Evolutionary conservation across 169 alveolate genomes (phyloP).

Genomic region (Eimeria praecox): DNA sequence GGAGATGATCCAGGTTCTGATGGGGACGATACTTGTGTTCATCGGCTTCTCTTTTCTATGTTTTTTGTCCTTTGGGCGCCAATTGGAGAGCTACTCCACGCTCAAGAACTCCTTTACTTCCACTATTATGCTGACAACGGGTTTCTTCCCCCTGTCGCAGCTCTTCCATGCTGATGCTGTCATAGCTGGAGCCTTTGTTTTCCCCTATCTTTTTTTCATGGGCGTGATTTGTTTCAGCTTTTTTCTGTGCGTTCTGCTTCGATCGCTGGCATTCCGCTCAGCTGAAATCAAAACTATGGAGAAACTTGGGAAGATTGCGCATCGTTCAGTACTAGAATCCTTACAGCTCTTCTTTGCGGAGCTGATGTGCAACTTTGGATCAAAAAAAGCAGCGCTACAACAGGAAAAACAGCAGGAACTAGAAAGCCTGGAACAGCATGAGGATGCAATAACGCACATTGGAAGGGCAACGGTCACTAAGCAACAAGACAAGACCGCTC

Average conservation of each 20-base stretch:
- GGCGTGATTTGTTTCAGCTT: slow-evolving; percentile 47
- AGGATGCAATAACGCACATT: not conserved
- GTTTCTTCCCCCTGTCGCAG: slow-evolving; percentile 63
- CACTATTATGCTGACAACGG: slow-evolving; percentile 48
- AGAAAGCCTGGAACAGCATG: not conserved
- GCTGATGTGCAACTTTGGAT: slow-evolving; percentile 16
- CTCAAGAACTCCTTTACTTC: slow-evolving; percentile 36
- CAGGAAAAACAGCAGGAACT: not conserved
- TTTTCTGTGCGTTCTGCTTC: slow-evolving; percentile 69
- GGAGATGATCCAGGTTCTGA: slow-evolving; percentile 39
- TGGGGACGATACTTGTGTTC: slow-evolving; percentile 14
- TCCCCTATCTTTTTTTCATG: slow-evolving; percentile 69
- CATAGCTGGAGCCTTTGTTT: slow-evolving; percentile 43
- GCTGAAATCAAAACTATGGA: slow-evolving; percentile 63
- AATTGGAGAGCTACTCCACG: slow-evolving; percentile 11
- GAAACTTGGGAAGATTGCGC: slow-evolving; percentile 4
- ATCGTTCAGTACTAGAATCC: slow-evolving; percentile 9
- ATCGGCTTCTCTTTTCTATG: slow-evolving; percentile 52
- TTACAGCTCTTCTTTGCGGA: slow-evolving; percentile 13
- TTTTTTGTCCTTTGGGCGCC: slow-evolving; percentile 60
- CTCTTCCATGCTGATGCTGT: slow-evolving; percentile 56
- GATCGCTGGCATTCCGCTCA: slow-evolving; percentile 63
- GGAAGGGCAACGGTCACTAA: not conserved
- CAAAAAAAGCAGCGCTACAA: not conserved
- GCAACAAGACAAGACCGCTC: not conserved